Conservation (phyloP, 2,329 filamentous ascomycete genomes). For the Blastomyces silverae region DNA sequence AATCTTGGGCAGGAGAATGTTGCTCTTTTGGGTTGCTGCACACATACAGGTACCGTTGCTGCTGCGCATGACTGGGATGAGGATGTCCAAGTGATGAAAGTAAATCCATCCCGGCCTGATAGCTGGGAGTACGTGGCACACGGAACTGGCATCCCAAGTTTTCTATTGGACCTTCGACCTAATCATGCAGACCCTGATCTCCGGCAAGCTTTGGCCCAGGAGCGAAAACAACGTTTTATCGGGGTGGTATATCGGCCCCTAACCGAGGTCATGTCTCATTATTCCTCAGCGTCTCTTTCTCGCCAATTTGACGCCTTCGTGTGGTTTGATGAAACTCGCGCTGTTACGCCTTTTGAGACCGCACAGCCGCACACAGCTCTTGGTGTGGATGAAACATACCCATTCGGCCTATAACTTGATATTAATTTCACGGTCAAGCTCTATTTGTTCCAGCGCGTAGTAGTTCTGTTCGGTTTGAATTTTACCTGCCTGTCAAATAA, state of each 20-base stretch:
- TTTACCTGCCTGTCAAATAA: not conserved
- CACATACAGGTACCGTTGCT: conserved; percentile 48
- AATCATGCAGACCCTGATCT: conserved; percentile 33
- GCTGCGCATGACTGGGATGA: conserved; percentile 48
- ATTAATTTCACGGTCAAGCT: not conserved
- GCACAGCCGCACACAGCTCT: conserved; percentile 41
- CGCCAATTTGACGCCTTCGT: conserved; percentile 47
- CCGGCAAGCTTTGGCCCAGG: conserved; percentile 33
- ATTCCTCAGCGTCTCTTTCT: conserved; percentile 42
- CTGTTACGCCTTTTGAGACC: conserved; percentile 43
- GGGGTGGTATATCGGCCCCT: conserved; percentile 48
- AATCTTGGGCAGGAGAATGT: conserved; percentile 38
- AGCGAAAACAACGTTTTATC: conserved; percentile 47
- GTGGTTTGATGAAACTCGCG: conserved; percentile 46
- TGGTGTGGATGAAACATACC: conserved; percentile 46
- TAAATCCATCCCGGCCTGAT: conserved; percentile 42
- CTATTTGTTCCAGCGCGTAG: not conserved
- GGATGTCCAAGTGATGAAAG: conserved; percentile 47
- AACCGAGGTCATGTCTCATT: conserved; percentile 47
- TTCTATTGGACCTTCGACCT: conserved; percentile 44
- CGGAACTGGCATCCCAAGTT: conserved; percentile 40
- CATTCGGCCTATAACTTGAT: conserved; percentile 42
- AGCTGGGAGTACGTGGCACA: conserved; percentile 49
- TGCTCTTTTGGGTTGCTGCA: conserved; percentile 44
- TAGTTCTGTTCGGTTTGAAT: not conserved